These are phyloP conservation scores for Allomyces javanicus DNA, from an alignment of 192 early-diverging fungal genomes.

Conservation along the genomic window DNA sequence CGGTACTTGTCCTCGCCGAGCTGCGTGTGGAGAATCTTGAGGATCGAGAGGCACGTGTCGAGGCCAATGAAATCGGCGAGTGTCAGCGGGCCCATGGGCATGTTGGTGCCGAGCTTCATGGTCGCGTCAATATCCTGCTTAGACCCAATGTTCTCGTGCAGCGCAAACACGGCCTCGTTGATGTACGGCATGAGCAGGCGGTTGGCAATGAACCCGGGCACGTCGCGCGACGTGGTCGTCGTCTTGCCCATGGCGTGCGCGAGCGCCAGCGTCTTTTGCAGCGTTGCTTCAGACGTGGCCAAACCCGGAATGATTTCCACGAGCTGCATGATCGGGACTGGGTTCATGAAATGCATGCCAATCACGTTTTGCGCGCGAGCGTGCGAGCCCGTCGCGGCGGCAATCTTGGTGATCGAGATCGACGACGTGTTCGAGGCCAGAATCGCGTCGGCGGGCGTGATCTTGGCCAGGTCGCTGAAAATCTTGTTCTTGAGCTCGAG, in stretches of 20 bases:
- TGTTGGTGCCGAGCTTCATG: slow-evolving; percentile 94
- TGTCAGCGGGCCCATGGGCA: slow-evolving; percentile 92
- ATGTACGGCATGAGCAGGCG: slow-evolving; percentile 97
- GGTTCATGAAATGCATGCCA: slow-evolving; percentile 99
- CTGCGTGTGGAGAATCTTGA: slow-evolving; percentile 77
- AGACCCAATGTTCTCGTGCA: slow-evolving; percentile 72
- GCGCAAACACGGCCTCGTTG: slow-evolving; percentile 77
- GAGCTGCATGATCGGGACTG: slow-evolving; percentile 87
- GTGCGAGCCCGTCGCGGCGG: slow-evolving; percentile 46
- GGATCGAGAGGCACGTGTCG: slow-evolving; percentile 93
- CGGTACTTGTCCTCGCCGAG: slow-evolving; percentile 91
- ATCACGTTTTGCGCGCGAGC: slow-evolving; percentile 36
- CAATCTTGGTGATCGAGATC: slow-evolving; percentile 94
- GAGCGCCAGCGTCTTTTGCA: slow-evolving; percentile 49
- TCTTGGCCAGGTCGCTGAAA: slow-evolving; percentile 52
- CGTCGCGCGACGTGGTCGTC: slow-evolving; percentile 67
- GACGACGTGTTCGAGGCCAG: slow-evolving; percentile 93
- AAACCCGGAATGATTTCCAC: slow-evolving; percentile 93
- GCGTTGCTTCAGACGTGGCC: slow-evolving; percentile 50
- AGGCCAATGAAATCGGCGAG: slow-evolving; percentile 96
- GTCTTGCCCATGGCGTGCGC: slow-evolving; percentile 81
- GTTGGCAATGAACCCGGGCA: slow-evolving; percentile 95
- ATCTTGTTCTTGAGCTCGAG: slow-evolving; percentile 58
- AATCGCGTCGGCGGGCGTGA: slow-evolving; percentile 47
- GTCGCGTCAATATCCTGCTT: slow-evolving; percentile 93